Conservation (phyloP, 805 yeast genomes). For the Teunomyces atbi region DNA sequence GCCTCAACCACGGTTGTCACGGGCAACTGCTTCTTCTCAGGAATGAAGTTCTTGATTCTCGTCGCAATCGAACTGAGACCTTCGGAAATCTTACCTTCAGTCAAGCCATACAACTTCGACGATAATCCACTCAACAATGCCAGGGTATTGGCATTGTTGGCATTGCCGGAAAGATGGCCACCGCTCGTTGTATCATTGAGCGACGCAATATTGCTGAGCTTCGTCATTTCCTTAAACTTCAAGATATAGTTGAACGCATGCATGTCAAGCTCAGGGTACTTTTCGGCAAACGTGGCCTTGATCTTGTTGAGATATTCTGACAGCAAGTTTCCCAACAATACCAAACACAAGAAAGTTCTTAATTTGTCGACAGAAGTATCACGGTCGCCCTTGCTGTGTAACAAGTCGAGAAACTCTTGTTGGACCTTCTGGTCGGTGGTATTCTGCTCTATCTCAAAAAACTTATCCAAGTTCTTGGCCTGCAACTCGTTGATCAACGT, state of each 20-base stretch:
- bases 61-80: conserved; percentile 89
- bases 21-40: conserved; percentile 85
- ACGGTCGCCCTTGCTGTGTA: conserved; percentile 50
- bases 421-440: conserved; percentile 59
- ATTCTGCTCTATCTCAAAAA: conserved; percentile 92
- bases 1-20: conserved; percentile 89
- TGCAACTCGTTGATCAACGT: conserved; percentile 79
- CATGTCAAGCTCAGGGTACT: conserved; percentile 53
- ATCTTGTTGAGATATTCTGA: conserved; percentile 45
- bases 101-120: conserved; percentile 73
- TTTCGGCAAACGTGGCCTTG: conserved; percentile 55
- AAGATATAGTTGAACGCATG: conserved; percentile 70
- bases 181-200: conserved; percentile 27
- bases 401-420: conserved; percentile 57
- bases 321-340: conserved; percentile 43
- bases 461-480: conserved; percentile 81
- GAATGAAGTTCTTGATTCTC: conserved; percentile 81
- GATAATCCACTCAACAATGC: conserved; percentile 73
- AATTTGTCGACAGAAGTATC: conserved; percentile 76
- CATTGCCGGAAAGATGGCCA: conserved; percentile 22
- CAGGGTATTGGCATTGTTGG: conserved; percentile 42
- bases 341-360: conserved; percentile 82
- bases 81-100: conserved; percentile 79
- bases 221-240: conserved; percentile 75
- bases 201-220: conserved; percentile 33